Conservation (phyloP, 345 rosid species). For the Melaleuca alternifolia region DNA sequence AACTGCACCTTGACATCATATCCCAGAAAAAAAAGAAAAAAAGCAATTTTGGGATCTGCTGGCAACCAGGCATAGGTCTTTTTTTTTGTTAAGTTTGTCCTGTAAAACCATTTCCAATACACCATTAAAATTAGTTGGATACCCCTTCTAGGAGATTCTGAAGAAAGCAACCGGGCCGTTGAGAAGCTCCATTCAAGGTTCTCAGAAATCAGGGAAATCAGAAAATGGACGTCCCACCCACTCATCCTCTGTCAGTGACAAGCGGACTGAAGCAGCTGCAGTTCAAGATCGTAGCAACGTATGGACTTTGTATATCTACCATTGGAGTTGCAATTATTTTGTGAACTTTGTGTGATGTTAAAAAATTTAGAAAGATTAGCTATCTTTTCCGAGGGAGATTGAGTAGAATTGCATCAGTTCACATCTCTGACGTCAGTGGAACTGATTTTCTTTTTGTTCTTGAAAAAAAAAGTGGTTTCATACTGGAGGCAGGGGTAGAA, state of each 20-base stretch:
- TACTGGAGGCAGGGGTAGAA: not conserved
- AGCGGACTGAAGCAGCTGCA: slow-evolving; percentile 16
- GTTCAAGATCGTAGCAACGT: slow-evolving; percentile 45
- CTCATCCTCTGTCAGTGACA: slow-evolving; percentile 20
- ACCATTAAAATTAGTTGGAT: not conserved
- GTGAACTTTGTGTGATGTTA: not conserved
- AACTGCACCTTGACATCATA: not conserved
- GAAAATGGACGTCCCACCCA: slow-evolving; percentile 21
- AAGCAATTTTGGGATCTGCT: not conserved
- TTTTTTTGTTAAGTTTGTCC: not conserved
- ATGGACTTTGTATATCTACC: not conserved
- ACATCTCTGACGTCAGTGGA: not conserved
- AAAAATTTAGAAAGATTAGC: not conserved
- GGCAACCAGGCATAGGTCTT: not conserved
- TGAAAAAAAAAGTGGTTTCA: not conserved
- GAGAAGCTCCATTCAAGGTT: slow-evolving; percentile 34
- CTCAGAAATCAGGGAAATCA: slow-evolving; percentile 25
- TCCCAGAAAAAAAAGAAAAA: not conserved
- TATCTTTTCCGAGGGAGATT: not conserved
- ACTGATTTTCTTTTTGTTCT: not conserved
- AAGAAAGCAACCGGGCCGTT: slow-evolving; percentile 49
- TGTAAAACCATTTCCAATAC: not conserved
- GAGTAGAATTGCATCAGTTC: not conserved
- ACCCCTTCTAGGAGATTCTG: slow-evolving; percentile 39
- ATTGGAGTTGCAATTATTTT: not conserved